Percentiles rank a stretch among this genome's conserved stretches.
phyloP scores from a whole-genome alignment of 345 rosid genomes.

The Sonneratia caseolaris region DNA sequence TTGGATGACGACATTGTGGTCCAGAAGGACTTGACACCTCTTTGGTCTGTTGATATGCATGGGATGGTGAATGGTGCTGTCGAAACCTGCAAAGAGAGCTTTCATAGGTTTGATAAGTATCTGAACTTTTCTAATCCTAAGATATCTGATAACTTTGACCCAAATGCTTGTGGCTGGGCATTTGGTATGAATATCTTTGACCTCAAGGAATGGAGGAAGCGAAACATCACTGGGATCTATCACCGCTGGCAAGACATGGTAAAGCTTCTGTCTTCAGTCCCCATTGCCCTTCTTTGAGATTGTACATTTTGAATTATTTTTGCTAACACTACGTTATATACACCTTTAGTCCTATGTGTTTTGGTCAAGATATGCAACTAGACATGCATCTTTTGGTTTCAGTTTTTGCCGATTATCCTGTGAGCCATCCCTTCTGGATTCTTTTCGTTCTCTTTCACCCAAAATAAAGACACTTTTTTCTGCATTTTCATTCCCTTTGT shows the following conservation, averaged over 20 bases:
- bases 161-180: slow-evolving; percentile 96
- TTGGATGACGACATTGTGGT: slow-evolving; percentile 25
- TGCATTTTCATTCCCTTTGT: not conserved
- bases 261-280: slow-evolving; percentile 12
- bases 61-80: slow-evolving; percentile 27
- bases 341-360: not conserved
- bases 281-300: not conserved
- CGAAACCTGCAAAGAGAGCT: slow-evolving; percentile 19
- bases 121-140: slow-evolving; percentile 90
- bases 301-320: not conserved
- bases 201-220: slow-evolving; percentile 82
- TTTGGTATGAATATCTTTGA: slow-evolving; percentile 98
- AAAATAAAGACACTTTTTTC: not conserved
- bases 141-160: slow-evolving; percentile 58
- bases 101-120: slow-evolving; percentile 83
- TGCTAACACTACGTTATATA: not conserved
- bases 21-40: slow-evolving; percentile 23
- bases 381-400: not conserved
- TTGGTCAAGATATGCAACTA: not conserved
- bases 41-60: slow-evolving; percentile 19
- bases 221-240: slow-evolving; percentile 83
- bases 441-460: not conserved
- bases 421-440: not conserved
- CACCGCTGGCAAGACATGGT: slow-evolving; percentile 97
- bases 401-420: not conserved